These are phyloP conservation scores for Drosera spatulata DNA, from an alignment of 179 eudicot species.

Conservation along the genomic window DNA sequence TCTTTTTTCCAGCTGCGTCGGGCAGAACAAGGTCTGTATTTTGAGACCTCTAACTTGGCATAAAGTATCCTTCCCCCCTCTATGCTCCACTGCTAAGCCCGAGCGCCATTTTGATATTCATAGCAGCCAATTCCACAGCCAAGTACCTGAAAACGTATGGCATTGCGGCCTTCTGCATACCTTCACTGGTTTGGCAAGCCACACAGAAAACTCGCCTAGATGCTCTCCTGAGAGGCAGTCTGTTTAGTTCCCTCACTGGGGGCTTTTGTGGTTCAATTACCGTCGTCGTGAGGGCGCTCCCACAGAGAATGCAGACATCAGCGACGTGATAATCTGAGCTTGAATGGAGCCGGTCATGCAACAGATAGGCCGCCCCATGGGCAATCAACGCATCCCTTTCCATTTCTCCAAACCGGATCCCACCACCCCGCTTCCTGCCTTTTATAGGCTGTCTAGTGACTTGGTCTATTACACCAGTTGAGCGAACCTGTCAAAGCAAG, in stretches of 20 bases:
- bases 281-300: constrained; percentile 62
- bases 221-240: constrained; percentile 48
- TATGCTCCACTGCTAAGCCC: constrained; percentile 45
- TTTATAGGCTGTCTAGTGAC: constrained; percentile 83
- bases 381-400: constrained; percentile 91
- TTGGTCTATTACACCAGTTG: constrained; percentile 75
- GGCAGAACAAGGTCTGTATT: too few species aligned
- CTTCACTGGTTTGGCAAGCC: constrained; percentile 62
- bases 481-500: constrained; percentile 93
- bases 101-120: constrained; percentile 83
- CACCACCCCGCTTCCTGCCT: constrained; percentile 93
- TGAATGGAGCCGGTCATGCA: constrained; percentile 77
- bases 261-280: constrained; percentile 37
- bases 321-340: constrained; percentile 90
- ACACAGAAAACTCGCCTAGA: constrained; percentile 60
- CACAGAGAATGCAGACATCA: constrained; percentile 78
- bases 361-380: constrained; percentile 85
- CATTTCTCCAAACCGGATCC: constrained; percentile 95
- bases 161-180: constrained; percentile 95
- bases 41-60: too few species aligned
- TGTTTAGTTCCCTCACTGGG: constrained; percentile 38
- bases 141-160: constrained; percentile 79
- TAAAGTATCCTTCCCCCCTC: too few species aligned
- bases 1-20: too few species aligned
- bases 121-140: constrained; percentile 87